Conservation (phyloP, 495 filamentous ascomycete species). For the Trichoderma reesei region DNA sequence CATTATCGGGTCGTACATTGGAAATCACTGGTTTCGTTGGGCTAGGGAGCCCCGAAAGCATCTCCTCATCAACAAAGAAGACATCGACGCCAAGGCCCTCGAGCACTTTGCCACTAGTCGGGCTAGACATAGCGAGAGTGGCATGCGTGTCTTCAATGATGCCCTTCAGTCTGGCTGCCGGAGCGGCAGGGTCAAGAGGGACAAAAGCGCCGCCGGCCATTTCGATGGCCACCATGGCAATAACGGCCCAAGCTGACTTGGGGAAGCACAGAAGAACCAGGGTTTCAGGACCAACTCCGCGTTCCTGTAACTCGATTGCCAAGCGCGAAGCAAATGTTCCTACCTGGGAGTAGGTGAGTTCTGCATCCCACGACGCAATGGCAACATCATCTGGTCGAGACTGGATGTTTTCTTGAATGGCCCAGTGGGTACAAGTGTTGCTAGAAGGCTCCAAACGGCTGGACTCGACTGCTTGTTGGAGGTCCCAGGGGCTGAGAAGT, state of each 20-base stretch:
- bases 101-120: conserved; percentile 11
- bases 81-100: background rate
- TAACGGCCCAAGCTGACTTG: background rate
- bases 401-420: background rate
- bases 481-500: conserved; percentile 2
- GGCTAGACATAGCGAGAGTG: conserved; percentile 30
- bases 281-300: conserved; percentile 4
- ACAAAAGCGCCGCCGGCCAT: conserved; percentile 8
- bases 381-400: conserved; percentile 16
- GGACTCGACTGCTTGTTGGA: conserved; percentile 16
- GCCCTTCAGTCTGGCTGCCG: background rate
- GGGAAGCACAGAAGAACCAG: background rate
- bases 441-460: conserved; percentile 9
- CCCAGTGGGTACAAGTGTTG: conserved; percentile 8
- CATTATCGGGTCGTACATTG: conserved; percentile 11
- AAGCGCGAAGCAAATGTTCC: conserved; percentile 28
- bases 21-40: background rate
- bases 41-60: background rate
- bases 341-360: conserved; percentile 38
- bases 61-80: background rate
- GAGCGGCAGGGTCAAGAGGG: background rate
- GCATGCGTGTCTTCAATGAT: conserved; percentile 1
- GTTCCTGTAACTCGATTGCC: conserved; percentile 22
- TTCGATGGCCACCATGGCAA: background rate
- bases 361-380: conserved; percentile 41